Conservation (phyloP, 495 filamentous ascomycete genomes). For the Sordaria brevicollis region DNA sequence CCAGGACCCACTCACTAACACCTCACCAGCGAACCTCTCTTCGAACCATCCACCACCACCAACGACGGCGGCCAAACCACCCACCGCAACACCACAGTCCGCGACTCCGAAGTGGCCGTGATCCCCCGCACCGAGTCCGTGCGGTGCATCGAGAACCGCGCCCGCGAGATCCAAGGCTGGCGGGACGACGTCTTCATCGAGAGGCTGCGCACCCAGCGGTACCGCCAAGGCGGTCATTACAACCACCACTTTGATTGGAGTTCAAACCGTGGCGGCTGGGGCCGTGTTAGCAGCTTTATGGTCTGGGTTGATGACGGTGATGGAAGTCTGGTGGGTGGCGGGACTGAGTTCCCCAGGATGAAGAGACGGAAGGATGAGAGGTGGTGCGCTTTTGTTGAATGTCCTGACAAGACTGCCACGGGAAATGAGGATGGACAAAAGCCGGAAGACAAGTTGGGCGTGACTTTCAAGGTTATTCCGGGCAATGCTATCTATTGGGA, state of each 20-base stretch:
- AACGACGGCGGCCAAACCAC: constrained; percentile 25
- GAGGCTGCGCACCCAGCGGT: constrained; percentile 33
- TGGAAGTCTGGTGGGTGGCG: constrained; percentile 26
- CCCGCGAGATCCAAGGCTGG: constrained; percentile 36
- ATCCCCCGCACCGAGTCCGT: constrained; percentile 30
- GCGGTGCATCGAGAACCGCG: constrained; percentile 34
- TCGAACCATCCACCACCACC: constrained; percentile 33
- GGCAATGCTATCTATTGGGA: constrained; percentile 43
- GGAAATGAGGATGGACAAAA: neutral
- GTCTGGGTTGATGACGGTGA: constrained; percentile 29
- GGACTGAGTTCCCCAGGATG: constrained; percentile 35
- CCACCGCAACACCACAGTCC: constrained; percentile 22
- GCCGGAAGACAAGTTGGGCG: constrained; percentile 11
- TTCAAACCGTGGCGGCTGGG: constrained; percentile 29
- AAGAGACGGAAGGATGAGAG: constrained; percentile 11
- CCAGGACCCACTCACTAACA: neutral
- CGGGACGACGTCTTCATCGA: constrained; percentile 34
- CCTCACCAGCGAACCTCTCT: constrained; percentile 25
- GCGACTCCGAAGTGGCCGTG: constrained; percentile 39
- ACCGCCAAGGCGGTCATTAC: constrained; percentile 30
- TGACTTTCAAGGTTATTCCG: constrained; percentile 29
- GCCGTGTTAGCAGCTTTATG: constrained; percentile 38
- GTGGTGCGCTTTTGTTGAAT: constrained; percentile 39
- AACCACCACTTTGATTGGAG: constrained; percentile 39
- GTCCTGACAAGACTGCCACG: constrained; percentile 1